Base-by-base conservation (phyloP, 345 rosid species). In the Gynandropsis gynandra region DNA sequence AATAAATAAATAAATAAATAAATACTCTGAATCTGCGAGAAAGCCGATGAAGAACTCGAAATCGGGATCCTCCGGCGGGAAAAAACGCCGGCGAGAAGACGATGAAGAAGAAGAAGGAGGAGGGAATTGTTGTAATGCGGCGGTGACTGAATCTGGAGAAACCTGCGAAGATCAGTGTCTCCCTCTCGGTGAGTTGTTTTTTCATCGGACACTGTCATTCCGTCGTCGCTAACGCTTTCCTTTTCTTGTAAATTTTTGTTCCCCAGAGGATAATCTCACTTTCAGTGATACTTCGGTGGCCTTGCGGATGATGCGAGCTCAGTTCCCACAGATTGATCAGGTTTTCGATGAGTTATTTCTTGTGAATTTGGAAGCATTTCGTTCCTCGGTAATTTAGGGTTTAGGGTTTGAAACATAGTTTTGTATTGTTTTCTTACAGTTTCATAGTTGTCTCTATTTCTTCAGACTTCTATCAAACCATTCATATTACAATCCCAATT, bases 281-380 rank as follows among this genome's bases (percentile, higher is more conserved):
- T 87, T 92, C 43, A 85, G 74, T 52, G 98, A 92, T 16, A 85
- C 98, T 5, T 60, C 74, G 65, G 82, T 83, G 14, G 97, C 95
- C 19, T 81, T 92, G 42, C 81, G 78, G 27, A 85, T 90, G 47
- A 90, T 92, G 85, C 88, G 95, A 70, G 76, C 87, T 66, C 98
- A 92, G 54, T 92, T 92, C 66, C 95, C 95, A 15, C 86, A 37
- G 58, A 68, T 85, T 38, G 81, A 81, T 33, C 87, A 79, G 89
- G 97, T 84, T 64, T 50, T 59, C 34, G 13, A 36, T 39, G 47
- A 9, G 7, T 38, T 19, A 14, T 36, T 48, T 16, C 16, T 48
- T 35, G 52, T 16, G 4, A 14, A 18, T 7, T 9, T 3, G 9
- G 40, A 11, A 36, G 40, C 1, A 36, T 36, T 8, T 8, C 1